Base-by-base conservation (phyloP, 192 early-diverging fungal genomes). In the Backusella luteola region DNA sequence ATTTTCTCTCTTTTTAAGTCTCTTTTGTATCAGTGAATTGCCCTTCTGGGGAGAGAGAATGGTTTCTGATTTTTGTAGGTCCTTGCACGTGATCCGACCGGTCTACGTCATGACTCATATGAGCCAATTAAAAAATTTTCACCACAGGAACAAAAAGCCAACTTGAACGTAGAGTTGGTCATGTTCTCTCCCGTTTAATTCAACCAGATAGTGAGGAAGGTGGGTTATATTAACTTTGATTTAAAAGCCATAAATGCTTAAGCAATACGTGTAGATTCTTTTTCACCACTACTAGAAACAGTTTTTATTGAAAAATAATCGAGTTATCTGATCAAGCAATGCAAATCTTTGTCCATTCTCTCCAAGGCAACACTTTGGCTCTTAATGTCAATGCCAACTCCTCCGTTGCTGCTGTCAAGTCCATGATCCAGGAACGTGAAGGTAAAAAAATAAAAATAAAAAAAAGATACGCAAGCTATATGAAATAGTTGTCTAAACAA, bases 281-380 rank as follows among this genome's bases (percentile, higher is more conserved):
- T 67, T 71, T 76, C 42, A 38, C 38, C 34, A 17, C 74, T 79
- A 74, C 79, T 84, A 77, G 75, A 79, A 81, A 84, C 78, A 78
- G 68, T 59, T 77, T 73, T 73, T 49, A 71, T 32, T 74, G 83
- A 86, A 84, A 85, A 84, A 83, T 76, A 87, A 87, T 87, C 86
- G 81, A 87, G 82, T 87, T 87, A 85, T 87, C 84, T 82, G 82
- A 84, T 76, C 73, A 46, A 52, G 67, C 75, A 53, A 89, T 88
- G 87, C 86, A 90, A 80, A 76, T 87, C 74, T 90, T 90, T 84
- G 89, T 90, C 53, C 90, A 90, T 77, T 86, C 89, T 78, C 84
- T 90, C 70, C 76, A 85, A 63, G 89, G 89, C 70, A 88, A 89
- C 77, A 90, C 89, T 77, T 75, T 90, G 77, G 81, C 84, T 76